Base-by-base conservation (phyloP, 805 yeast species). In the Schizosaccharomyces octosporus region DNA sequence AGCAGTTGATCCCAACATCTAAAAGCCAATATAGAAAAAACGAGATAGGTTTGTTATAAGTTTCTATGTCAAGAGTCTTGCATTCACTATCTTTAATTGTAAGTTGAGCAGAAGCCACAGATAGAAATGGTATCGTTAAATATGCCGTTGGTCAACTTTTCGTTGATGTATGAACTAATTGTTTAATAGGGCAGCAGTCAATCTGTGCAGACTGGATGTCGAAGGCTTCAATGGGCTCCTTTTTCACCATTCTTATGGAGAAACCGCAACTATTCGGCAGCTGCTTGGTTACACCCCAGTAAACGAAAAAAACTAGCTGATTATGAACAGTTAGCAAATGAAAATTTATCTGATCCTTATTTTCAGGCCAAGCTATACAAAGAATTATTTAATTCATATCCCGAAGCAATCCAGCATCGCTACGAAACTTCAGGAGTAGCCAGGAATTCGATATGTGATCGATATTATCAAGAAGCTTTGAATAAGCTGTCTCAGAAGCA, bases 341-440 rank as follows among this genome's bases (percentile, higher is more conserved):
- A 78, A 63, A 83, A 85, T 62, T 72, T 86, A 58, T 72, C 75
- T 59, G 84, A 86, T 70, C 79, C 97, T 1, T 73, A 69, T 3
- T 75, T 79, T 5, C 99, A 93, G 73, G 89, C 94, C 1, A 83
- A 80, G 62, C 90, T 93, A 68, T 93, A 93, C 74, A 78, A 79
- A 64, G 58, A 48, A 29, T 17, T 51, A 24, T 19, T n/a, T 11
- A 6, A 39, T 57, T n/a, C 13, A 19, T 41, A 87, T 69, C 97
- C 98, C n/a, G 95, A 88, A 67, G 83, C 90, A 62, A 95, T 93
- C 5, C 87, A 90, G n/a, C 84, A 93, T 62, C 79, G 99, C 63
- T 94, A 80, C 70, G 97, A 94, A 71, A 85, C 94, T 7, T 85
- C 93, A 0, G 95, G 95, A n/a, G 86, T 93, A 62, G 93, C 95